phyloP scores from a whole-genome alignment of 768 basidiomycete species.

The Serendipita sp. region DNA sequence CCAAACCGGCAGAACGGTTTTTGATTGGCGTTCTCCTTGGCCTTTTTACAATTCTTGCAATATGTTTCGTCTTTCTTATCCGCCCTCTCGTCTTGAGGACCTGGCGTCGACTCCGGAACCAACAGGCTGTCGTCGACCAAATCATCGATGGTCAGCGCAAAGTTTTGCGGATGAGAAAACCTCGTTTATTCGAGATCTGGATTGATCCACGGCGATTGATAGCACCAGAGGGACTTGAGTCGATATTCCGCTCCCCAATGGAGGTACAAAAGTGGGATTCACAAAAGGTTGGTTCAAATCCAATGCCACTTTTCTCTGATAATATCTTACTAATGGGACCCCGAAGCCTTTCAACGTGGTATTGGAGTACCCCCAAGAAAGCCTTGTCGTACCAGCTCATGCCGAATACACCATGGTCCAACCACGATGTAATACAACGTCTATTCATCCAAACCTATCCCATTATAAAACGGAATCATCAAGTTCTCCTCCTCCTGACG shows the following conservation, averaged over 20 bases:
- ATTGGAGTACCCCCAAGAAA: no score
- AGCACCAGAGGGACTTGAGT: no score
- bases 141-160: not conserved
- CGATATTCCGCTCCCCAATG: no score
- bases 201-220: not conserved
- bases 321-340: no score
- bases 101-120: not conserved
- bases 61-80: constrained; percentile 1
- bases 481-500: not conserved
- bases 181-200: not conserved
- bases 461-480: not conserved
- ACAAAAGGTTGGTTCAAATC: no score
- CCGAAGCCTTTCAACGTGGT: no score
- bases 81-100: not conserved
- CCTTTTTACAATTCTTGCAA: not conserved
- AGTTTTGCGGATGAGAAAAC: not conserved
- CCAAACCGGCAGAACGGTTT: not conserved
- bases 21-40: not conserved
- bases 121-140: not conserved
- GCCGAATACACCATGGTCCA: no score
- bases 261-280: no score
- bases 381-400: no score
- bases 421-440: no score
- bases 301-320: no score
- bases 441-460: no score